Evolutionary conservation across 2,329 filamentous ascomycete species (phyloP).

Genomic region (Botrytis medusae): DNA sequence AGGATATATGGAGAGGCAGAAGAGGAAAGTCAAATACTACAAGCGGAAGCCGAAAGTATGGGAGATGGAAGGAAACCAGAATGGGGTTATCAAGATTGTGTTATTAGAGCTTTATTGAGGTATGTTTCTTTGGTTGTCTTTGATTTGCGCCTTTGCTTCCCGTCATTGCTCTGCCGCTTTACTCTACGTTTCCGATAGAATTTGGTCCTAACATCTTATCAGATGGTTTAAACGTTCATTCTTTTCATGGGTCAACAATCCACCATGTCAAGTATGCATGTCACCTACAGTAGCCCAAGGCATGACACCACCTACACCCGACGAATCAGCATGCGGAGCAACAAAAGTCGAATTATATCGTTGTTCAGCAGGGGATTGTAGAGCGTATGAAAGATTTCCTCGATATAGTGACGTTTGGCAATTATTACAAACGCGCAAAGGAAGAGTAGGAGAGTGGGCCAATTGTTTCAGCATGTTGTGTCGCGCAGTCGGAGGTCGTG

Average conservation of each 20-base stretch:
- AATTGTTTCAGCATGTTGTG: constrained; percentile 99
- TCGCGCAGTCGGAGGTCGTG: constrained; percentile 83
- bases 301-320: constrained; percentile 79
- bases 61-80: constrained; percentile 75
- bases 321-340: constrained; percentile 86
- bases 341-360: constrained; percentile 85
- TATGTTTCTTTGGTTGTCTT: constrained; percentile 45
- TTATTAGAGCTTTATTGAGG: constrained; percentile 83
- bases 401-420: constrained; percentile 95
- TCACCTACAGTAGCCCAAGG: constrained; percentile 81
- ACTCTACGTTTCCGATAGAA: neutral
- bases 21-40: constrained; percentile 84
- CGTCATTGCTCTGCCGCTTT: neutral
- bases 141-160: neutral
- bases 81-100: constrained; percentile 98
- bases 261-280: constrained; percentile 76
- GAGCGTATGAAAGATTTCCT: constrained; percentile 83
- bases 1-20: constrained; percentile 92
- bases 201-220: constrained; percentile 26
- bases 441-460: constrained; percentile 92
- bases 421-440: constrained; percentile 79
- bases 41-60: constrained; percentile 85
- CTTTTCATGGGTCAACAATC: constrained; percentile 97
- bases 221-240: constrained; percentile 96
- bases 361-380: constrained; percentile 75